Base-by-base conservation (phyloP, 495 filamentous ascomycete genomes). In the Podospora appendiculata region DNA sequence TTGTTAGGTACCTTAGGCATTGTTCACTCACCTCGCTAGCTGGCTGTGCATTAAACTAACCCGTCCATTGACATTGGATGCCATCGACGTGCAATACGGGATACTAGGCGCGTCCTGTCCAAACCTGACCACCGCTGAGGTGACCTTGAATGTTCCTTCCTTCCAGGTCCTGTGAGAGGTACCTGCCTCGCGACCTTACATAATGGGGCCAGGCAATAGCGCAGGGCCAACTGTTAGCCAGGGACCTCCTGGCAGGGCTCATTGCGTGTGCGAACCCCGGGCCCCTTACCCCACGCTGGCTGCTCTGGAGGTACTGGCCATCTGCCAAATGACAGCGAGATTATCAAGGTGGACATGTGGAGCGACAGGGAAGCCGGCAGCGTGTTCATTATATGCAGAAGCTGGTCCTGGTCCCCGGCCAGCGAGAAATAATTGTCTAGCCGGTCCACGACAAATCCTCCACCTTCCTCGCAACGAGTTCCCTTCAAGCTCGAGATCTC, bases 311-410 rank as follows among this genome's bases (percentile, higher is more conserved):
- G 60, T 61, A 58, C 56, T 52, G 43, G 6, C 44, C 54, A 63
- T 60, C 58, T 53, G 55, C 32, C 56, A 61, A 59, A 61, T 58
- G 56, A 56, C 43, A 55, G 43, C 58, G 63, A 66, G 45, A 66
- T 66, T 64, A 42, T 50, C 54, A 32, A 51, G 33, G 44, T 11
- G 43, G 47, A 35, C 48, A 51, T 56, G 63, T 63, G 58, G 63
- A 59, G 45, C 51, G 52, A 49, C 61, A 62, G 57, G 64, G 64
- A 55, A 25, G 25, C 25, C 25, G 25, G 25, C 25, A 25, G 25
- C 52, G 47, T 56, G 49, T 57, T 64, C 53, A 62, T 57, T 64
- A 56, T 58, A 59, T 55, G 52, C 55, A 55, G 36, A 45, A 57
- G 41, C 51, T 53, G 35, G 52, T 53, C 50, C 33, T 38, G 14